Evolutionary conservation across 2,329 filamentous ascomycete genomes (phyloP).

Genomic region (Cryphonectria radicalis): DNA sequence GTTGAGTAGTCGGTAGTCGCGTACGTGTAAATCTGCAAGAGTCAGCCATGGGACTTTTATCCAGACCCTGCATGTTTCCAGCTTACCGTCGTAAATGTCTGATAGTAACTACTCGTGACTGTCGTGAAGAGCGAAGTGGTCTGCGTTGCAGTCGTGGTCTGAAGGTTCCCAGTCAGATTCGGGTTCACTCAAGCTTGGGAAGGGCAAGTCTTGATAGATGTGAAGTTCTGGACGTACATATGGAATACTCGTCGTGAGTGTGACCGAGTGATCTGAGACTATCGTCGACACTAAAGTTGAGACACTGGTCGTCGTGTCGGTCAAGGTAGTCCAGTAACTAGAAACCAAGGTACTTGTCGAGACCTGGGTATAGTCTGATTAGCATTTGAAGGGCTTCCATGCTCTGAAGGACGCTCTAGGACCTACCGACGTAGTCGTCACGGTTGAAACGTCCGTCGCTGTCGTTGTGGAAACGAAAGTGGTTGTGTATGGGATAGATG

Average conservation of each 20-base stretch:
- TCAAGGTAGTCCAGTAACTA: conserved; percentile 15
- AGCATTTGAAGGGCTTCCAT: neutral
- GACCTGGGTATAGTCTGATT: neutral
- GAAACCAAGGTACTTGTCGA: conserved; percentile 10
- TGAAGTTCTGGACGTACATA: neutral
- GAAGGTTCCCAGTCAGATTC: neutral
- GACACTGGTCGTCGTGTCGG: neutral
- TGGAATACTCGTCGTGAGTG: conserved; percentile 13
- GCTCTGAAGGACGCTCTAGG: neutral
- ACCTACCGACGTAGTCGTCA: neutral
- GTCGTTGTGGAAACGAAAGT: neutral
- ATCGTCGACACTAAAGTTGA: conserved; percentile 14
- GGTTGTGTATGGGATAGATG: conserved; percentile 1
- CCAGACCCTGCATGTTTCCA: neutral
- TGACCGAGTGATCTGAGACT: conserved; percentile 10
- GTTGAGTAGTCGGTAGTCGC: conserved; percentile 17
- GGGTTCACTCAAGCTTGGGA: neutral
- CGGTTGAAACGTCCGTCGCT: neutral
- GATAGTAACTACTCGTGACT: conserved; percentile 1
- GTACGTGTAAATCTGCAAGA: conserved; percentile 9
- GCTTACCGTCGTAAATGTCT: conserved; percentile 14
- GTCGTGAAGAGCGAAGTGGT: conserved; percentile 3
- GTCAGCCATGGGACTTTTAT: neutral
- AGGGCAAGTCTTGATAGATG: neutral
- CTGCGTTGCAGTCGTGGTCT: conserved; percentile 11